A percentile compares a stretch with the other conserved stretches of the same genome.
phyloP scores from a whole-genome alignment of 768 basidiomycete genomes.

The Lyophyllum atratum region DNA sequence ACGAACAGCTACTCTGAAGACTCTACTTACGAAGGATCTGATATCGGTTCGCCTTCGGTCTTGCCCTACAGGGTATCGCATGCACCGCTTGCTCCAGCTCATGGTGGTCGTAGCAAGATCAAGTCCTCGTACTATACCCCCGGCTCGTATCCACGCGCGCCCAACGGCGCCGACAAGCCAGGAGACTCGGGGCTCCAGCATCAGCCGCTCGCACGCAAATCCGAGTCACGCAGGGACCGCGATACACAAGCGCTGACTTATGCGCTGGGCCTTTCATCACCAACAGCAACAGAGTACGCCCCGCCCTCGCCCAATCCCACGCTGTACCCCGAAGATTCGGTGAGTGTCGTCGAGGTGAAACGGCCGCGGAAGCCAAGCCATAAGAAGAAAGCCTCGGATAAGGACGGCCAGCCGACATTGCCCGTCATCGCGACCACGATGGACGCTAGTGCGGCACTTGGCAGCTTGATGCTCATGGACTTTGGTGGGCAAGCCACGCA shows the following conservation, averaged over 20 bases:
- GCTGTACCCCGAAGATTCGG: conserved; percentile 71
- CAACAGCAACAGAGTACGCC: conserved; percentile 34
- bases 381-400: conserved; percentile 15
- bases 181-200: conserved; percentile 9
- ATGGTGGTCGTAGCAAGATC: conserved; percentile 62
- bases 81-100: conserved; percentile 23
- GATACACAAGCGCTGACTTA: conserved; percentile 38
- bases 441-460: conserved; percentile 51
- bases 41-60: conserved; percentile 46
- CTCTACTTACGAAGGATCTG: conserved; percentile 57
- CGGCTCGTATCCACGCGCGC: conserved; percentile 55
- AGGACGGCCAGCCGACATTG: conserved; percentile 22
- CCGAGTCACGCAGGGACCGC: conserved; percentile 45
- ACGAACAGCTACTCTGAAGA: conserved; percentile 34
- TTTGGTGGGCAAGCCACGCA: conserved; percentile 31
- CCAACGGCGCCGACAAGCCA: conserved; percentile 32
- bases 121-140: conserved; percentile 69
- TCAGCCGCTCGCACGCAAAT: conserved; percentile 32
- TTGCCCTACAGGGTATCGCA: conserved; percentile 24
- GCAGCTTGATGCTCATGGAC: conserved; percentile 64
- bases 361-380: conserved; percentile 13
- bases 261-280: conserved; percentile 40
- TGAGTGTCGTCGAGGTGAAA: conserved; percentile 54
- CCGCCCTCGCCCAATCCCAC: conserved; percentile 58
- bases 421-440: conserved; percentile 24